Evolutionary conservation across 805 yeast species (phyloP).

Genomic region (Metschnikowia cubensis): DNA sequence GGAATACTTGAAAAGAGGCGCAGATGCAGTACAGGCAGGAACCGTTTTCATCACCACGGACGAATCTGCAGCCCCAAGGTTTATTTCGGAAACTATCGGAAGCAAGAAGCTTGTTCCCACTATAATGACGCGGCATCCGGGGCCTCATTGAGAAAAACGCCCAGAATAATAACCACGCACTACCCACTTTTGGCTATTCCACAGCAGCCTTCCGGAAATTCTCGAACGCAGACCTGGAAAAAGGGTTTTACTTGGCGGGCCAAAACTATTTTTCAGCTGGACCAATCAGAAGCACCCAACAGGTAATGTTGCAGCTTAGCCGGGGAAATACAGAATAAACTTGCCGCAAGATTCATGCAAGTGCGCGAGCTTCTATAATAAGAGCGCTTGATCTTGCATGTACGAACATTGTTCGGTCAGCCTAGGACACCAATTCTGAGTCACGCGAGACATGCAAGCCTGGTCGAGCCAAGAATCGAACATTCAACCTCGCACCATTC

Average conservation of each 20-base stretch:
- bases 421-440: neutral
- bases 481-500: neutral
- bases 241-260: constrained; percentile 35
- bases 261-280: constrained; percentile 26
- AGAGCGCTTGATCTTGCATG: neutral
- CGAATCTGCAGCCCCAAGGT: constrained; percentile 25
- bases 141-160: constrained; percentile 13
- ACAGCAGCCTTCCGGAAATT: constrained; percentile 31
- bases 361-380: neutral
- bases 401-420: neutral
- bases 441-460: neutral
- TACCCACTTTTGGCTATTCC: constrained; percentile 35
- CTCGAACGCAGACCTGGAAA: constrained; percentile 12
- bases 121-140: constrained; percentile 28
- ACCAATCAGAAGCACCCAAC: constrained; percentile 15
- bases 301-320: constrained; percentile 26
- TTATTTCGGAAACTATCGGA: constrained; percentile 14
- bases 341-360: constrained; percentile 1
- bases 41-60: constrained; percentile 43
- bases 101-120: constrained; percentile 16
- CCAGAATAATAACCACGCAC: constrained; percentile 4
- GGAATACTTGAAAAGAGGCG: constrained; percentile 36
- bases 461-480: neutral
- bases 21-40: constrained; percentile 55
- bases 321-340: neutral